Base-by-base conservation (phyloP, 139 green algal genomes). In the Picochlorum sp. region DNA sequence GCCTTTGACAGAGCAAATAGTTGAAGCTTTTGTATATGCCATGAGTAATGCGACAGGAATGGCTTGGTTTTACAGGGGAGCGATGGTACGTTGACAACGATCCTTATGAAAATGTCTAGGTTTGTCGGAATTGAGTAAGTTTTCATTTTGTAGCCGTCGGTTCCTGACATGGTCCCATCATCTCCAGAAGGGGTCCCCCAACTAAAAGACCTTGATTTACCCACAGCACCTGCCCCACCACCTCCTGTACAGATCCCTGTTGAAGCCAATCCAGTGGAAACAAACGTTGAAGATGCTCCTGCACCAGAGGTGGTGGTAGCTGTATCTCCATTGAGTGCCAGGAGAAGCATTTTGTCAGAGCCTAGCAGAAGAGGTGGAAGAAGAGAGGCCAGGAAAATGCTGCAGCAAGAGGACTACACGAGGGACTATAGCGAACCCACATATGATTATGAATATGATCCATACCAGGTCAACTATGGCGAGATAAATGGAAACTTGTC, bases 11-110 rank as follows among this genome's bases (percentile, higher is more conserved):
- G 23, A 57, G 6, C n/a, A 58, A 18, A 50, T 45, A 8, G 23
- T 65, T 51, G 13, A n/a, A 30, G 58, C 21, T 30, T 57, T 65
- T 13, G 23, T 65, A 9, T 65, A 65, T 30, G 58, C 58, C 20
- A 57, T 65, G n/a, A 65, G 57, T 15, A 65, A 65, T 32, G 23
- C 57, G 1, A 65, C 58, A 28, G 58, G 58, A 32, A 51, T 32
- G 20, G 6, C 58, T 16, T 65, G 20, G 20, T 23, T 57, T 7
- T 65, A 65, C 28, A 65, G 57, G 28, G 58, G 58, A 32, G 58
- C 20, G 8, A 54, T 54, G 47, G 47, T 54, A 54, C 16, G 47
- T 54, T 54, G 47, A 54, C 28, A 30, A 5, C 28, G 28, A 30
- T 7, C 28, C 28, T 30, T 30, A 30, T 30, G 28, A 30, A 5